A percentile compares a stretch with the other conserved stretches of the same genome.
phyloP scores from a whole-genome alignment of 148 eudicot genomes.

The Silene uniflora region DNA sequence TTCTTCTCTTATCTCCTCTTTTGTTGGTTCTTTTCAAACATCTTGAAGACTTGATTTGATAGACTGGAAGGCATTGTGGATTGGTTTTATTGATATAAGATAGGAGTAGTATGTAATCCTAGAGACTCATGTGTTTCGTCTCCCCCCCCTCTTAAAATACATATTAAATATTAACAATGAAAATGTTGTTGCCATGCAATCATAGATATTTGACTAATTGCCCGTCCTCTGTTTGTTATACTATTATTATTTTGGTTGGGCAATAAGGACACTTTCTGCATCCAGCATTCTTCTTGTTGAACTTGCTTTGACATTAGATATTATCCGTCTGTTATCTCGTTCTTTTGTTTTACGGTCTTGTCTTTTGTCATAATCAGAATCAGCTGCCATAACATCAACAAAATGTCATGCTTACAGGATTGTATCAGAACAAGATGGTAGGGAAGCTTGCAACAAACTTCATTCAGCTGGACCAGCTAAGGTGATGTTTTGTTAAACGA shows the following conservation, averaged over 20 bases:
- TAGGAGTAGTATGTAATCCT: neutral
- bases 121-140: neutral
- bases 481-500: constrained; percentile 35
- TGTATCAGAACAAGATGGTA: constrained; percentile 74
- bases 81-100: neutral
- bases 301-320: neutral
- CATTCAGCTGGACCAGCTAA: constrained; percentile 96
- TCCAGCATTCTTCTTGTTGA: neutral
- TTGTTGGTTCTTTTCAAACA: neutral
- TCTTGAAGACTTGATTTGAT: neutral
- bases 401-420: constrained; percentile 51
- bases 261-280: constrained; percentile 6
- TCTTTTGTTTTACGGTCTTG: constrained; percentile 6
- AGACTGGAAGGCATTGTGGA: neutral
- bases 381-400: constrained; percentile 1
- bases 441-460: constrained; percentile 81
- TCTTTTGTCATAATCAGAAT: neutral
- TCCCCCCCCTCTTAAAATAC: neutral
- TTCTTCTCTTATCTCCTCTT: neutral
- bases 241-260: neutral
- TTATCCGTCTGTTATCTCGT: neutral
- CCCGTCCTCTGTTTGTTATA: neutral
- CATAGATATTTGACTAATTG: neutral
- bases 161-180: neutral
- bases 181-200: neutral